Conservation (phyloP, 2,329 filamentous ascomycete genomes). For the Pseudogymnoascus sp. region DNA sequence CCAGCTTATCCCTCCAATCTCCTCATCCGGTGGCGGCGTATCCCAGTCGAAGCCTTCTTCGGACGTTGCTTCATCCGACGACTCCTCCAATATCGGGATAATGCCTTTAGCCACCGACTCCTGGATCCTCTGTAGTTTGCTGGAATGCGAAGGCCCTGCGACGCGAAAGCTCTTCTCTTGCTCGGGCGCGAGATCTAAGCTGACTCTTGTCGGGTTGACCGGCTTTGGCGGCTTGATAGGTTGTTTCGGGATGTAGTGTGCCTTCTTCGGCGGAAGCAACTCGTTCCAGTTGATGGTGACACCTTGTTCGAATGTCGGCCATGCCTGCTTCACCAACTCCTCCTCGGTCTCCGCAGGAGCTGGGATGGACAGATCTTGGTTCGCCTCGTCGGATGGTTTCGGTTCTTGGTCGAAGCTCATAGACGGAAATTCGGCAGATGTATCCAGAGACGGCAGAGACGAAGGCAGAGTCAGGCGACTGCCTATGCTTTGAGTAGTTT, state of each 20-base stretch:
- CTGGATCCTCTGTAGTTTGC: slow-evolving; percentile 50
- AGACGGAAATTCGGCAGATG: slow-evolving; percentile 25
- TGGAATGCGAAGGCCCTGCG: slow-evolving; percentile 48
- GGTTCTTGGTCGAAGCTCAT: slow-evolving; percentile 40
- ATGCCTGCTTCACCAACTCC: slow-evolving; percentile 71
- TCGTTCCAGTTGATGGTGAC: slow-evolving; percentile 72
- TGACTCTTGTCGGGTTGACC: slow-evolving; percentile 79
- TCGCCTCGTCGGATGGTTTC: slow-evolving; percentile 31
- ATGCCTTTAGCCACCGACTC: slow-evolving; percentile 43
- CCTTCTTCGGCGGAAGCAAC: slow-evolving; percentile 73
- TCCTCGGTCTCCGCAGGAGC: slow-evolving; percentile 64
- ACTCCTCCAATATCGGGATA: slow-evolving; percentile 37
- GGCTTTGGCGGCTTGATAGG: slow-evolving; percentile 74
- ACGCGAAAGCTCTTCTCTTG: slow-evolving; percentile 80
- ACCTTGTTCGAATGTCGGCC: slow-evolving; percentile 72
- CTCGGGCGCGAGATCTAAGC: slow-evolving; percentile 76
- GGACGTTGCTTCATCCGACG: slow-evolving; percentile 32
- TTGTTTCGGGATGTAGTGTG: slow-evolving; percentile 70
- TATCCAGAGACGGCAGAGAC: slow-evolving; percentile 15
- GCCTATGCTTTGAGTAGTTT: slow-evolving; percentile 16
- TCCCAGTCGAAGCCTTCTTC: slow-evolving; percentile 46
- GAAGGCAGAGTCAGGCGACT: slow-evolving; percentile 18
- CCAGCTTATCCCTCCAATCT: slow-evolving; percentile 66
- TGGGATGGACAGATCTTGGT: slow-evolving; percentile 58
- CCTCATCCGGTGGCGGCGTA: slow-evolving; percentile 49